These are phyloP conservation scores for Purpureocillium takamizusanense DNA, from an alignment of 2,329 filamentous ascomycete genomes.

Conservation along the genomic window DNA sequence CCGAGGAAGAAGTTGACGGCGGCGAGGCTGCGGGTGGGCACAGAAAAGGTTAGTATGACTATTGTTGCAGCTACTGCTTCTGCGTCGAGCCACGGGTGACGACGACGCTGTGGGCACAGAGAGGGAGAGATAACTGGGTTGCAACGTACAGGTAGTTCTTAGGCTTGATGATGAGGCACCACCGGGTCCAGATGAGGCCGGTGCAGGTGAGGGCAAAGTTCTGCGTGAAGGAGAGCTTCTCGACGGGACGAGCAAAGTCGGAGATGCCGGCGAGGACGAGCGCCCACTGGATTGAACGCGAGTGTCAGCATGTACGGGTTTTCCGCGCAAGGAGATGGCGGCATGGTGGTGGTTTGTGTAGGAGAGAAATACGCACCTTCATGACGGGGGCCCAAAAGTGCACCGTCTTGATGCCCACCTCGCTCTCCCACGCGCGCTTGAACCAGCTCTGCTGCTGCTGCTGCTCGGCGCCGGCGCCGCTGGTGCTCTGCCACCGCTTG, in stretches of 20 bases:
- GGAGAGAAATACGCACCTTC: slow-evolving; percentile 42
- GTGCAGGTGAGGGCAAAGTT: slow-evolving; percentile 86
- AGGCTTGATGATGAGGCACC: slow-evolving; percentile 96
- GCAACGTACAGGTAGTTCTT: slow-evolving; percentile 72
- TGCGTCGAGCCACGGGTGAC: no score
- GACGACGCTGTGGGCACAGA: slow-evolving; percentile 5
- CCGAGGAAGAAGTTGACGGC: slow-evolving; percentile 98
- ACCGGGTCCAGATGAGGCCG: slow-evolving; percentile 94
- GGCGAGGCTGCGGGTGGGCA: slow-evolving; percentile 54
- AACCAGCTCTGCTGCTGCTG: slow-evolving; percentile 47
- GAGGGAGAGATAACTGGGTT: neutral
- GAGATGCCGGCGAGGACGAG: slow-evolving; percentile 87
- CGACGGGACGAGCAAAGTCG: slow-evolving; percentile 83
- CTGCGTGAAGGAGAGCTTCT: slow-evolving; percentile 87
- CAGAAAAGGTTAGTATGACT: neutral
- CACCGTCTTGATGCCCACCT: slow-evolving; percentile 80
- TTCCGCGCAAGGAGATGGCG: no score
- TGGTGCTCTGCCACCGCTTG: slow-evolving; percentile 64
- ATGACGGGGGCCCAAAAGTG: slow-evolving; percentile 98
- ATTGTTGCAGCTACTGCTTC: no score
- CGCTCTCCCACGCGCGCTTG: slow-evolving; percentile 76
- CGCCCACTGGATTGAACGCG: slow-evolving; percentile 56
- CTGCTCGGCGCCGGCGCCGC: slow-evolving; percentile 35
- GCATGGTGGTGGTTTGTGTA: neutral
- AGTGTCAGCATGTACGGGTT: slow-evolving; percentile 2